A percentile compares a stretch with the other conserved stretches of the same genome.
phyloP scores from a whole-genome alignment of 1,284 basidiomycete genomes.

The Sphagnurus paluster region DNA sequence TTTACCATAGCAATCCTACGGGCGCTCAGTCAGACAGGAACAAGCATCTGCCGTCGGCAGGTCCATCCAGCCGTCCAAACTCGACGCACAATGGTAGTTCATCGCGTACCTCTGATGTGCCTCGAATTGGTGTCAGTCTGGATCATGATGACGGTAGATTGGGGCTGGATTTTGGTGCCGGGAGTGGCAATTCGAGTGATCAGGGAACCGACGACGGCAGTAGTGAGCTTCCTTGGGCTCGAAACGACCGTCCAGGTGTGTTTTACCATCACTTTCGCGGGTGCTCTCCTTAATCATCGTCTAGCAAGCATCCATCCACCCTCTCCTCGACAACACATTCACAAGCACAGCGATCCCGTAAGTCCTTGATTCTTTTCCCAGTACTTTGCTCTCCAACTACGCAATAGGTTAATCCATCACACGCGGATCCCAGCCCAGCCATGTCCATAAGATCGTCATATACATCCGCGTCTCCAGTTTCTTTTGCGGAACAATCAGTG shows the following conservation, averaged over 20 bases:
- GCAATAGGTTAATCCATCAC: conserved; percentile 31
- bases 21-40: conserved; percentile 26
- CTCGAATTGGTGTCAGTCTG: conserved; percentile 51
- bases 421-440: conserved; percentile 37
- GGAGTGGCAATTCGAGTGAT: conserved; percentile 35
- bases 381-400: conserved; percentile 18
- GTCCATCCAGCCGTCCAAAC: conserved; percentile 28
- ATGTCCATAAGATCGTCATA: conserved; percentile 40
- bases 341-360: conserved; percentile 15
- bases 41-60: conserved; percentile 26
- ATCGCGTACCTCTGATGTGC: conserved; percentile 26
- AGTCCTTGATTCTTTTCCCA: conserved; percentile 6
- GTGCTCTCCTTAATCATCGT: conserved; percentile 2
- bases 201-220: conserved; percentile 46
- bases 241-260: conserved; percentile 38
- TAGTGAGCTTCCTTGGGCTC: conserved; percentile 67
- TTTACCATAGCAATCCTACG: conserved; percentile 49
- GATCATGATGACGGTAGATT: conserved; percentile 55
- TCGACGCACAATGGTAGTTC: conserved; percentile 30
- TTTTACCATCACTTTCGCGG: conserved; percentile 12
- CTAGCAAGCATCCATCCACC: conserved; percentile 14
- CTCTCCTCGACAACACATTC: conserved; percentile 6
- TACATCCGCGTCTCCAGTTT: conserved; percentile 52
- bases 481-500: conserved; percentile 44
- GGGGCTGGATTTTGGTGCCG: conserved; percentile 54